Evolutionary conservation across 352 stramenopile species (phyloP).

Genomic region (Hyaloperonospora brassicae): DNA sequence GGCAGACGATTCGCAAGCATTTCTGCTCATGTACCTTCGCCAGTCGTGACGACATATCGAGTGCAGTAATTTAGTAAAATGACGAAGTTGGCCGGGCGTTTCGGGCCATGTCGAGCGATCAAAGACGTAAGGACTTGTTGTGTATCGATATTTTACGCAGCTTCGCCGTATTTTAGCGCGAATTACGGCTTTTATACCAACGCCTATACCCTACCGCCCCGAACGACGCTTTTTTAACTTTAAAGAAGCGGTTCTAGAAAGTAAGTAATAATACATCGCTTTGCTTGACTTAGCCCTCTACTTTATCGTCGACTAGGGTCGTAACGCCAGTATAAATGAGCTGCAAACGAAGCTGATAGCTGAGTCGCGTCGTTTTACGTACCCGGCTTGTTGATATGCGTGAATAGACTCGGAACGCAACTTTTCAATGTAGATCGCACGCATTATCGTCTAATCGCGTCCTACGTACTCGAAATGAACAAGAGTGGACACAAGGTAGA

Average conservation of each 20-base stretch:
- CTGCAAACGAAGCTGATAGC: background rate
- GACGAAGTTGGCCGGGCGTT: background rate
- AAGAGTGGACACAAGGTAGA: background rate
- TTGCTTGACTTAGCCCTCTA: background rate
- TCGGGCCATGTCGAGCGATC: background rate
- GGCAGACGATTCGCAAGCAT: too few relatives aligned
- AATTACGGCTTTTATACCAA: background rate
- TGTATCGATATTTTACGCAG: background rate
- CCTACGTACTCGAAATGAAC: background rate
- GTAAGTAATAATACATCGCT: background rate
- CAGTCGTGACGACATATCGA: background rate
- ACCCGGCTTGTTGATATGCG: background rate
- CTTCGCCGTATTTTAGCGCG: background rate
- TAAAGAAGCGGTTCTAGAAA: background rate
- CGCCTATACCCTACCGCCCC: background rate
- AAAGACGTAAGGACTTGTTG: background rate
- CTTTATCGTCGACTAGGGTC: background rate
- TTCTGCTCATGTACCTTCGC: background rate
- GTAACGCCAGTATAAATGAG: background rate
- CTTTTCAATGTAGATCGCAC: background rate
- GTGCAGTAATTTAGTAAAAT: background rate
- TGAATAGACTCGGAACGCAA: background rate
- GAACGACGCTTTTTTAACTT: background rate
- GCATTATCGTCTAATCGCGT: background rate
- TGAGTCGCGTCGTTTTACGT: background rate